phyloP scores from a whole-genome alignment of 2,329 filamentous ascomycete species.

The Exophiala lecanii-corni region DNA sequence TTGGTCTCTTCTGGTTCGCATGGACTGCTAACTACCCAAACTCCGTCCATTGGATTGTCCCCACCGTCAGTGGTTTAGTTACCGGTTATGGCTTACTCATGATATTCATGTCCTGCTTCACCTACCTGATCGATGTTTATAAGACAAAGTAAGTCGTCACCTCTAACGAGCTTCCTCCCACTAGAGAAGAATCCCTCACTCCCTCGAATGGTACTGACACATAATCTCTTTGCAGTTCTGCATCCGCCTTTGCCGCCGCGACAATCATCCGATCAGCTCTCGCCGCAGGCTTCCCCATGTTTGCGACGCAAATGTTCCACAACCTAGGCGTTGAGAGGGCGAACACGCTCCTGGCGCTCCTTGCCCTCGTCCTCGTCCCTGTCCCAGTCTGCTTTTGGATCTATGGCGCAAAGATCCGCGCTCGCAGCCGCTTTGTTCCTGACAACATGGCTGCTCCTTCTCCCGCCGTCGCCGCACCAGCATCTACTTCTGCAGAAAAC shows the following conservation, averaged over 20 bases:
- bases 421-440: no score
- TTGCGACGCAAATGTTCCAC: slow-evolving; percentile 35
- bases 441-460: no score
- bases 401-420: slow-evolving; percentile 2
- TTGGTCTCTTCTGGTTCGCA: slow-evolving; percentile 63
- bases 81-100: slow-evolving; percentile 54
- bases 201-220: not conserved
- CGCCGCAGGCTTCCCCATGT: slow-evolving; percentile 18
- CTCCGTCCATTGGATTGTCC: slow-evolving; percentile 51
- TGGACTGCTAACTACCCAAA: slow-evolving; percentile 57
- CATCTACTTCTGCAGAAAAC: no score
- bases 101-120: slow-evolving; percentile 31
- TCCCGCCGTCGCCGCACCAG: no score
- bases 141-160: slow-evolving; percentile 39
- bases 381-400: slow-evolving; percentile 29
- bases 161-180: no score
- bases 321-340: slow-evolving; percentile 35
- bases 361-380: slow-evolving; percentile 33
- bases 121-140: slow-evolving; percentile 59
- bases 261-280: slow-evolving; percentile 38
- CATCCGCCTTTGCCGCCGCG: slow-evolving; percentile 44
- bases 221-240: slow-evolving; percentile 32
- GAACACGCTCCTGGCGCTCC: slow-evolving; percentile 33
- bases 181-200: no score
- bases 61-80: slow-evolving; percentile 45